Percentiles rank a stretch among this genome's conserved stretches.
Conservation (phyloP, 306 rosid genomes). For the Styphnolobium japonicum region DNA sequence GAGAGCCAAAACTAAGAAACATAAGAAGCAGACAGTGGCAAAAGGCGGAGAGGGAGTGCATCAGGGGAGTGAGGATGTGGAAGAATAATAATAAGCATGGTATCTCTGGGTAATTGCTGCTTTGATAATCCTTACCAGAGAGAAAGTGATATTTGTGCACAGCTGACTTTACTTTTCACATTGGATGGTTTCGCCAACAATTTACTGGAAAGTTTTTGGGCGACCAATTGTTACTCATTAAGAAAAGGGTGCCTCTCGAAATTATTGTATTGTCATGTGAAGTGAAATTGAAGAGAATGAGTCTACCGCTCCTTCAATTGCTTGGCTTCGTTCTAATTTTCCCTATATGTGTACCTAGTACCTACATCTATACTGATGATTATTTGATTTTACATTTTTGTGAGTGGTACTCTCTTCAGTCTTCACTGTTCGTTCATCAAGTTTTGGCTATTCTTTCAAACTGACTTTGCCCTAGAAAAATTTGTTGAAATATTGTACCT, state of each 20-base stretch:
- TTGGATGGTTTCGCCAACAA: constrained; percentile 39
- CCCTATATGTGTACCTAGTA: constrained; percentile 48
- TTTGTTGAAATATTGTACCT: constrained; percentile 28
- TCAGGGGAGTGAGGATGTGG: constrained; percentile 59
- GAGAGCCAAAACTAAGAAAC: constrained; percentile 83
- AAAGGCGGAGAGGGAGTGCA: constrained; percentile 59
- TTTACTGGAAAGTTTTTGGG: constrained; percentile 42
- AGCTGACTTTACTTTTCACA: constrained; percentile 58
- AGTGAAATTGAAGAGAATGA: constrained; percentile 53
- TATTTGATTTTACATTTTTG: constrained; percentile 34
- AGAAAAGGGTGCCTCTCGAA: constrained; percentile 20
- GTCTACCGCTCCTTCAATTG: constrained; percentile 34
- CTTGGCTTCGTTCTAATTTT: constrained; percentile 49
- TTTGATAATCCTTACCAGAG: constrained; percentile 30
- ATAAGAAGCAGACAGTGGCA: constrained; percentile 57
- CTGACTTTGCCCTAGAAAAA: not conserved
- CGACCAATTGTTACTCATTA: constrained; percentile 31
- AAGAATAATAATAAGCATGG: constrained; percentile 37
- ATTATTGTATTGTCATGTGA: constrained; percentile 55
- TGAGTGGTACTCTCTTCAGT: constrained; percentile 34
- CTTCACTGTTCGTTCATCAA: constrained; percentile 27
- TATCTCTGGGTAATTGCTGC: constrained; percentile 24
- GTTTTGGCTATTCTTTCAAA: constrained; percentile 12
- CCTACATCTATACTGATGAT: constrained; percentile 32
- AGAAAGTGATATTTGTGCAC: constrained; percentile 39